Conservation (phyloP, 768 basidiomycete genomes). For the Termitomyces sp. region DNA sequence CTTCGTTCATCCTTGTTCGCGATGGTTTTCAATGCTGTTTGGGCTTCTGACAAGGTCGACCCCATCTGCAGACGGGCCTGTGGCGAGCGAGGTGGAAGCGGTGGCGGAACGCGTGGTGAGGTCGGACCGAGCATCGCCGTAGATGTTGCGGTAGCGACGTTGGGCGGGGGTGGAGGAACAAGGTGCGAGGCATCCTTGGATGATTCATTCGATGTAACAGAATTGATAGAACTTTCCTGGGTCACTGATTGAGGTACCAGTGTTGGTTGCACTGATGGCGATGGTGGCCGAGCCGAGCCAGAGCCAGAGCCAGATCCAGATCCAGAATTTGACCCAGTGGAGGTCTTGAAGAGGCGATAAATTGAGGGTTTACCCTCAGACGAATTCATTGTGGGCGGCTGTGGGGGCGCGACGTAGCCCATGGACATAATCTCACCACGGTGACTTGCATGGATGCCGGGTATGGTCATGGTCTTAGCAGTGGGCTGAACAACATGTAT, state of each 20-base stretch:
- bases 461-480: slow-evolving; percentile 81
- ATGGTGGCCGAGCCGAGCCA: slow-evolving; percentile 11
- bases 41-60: slow-evolving; percentile 31
- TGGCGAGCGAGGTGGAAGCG: slow-evolving; percentile 46
- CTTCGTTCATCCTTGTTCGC: slow-evolving; percentile 41
- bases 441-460: slow-evolving; percentile 82
- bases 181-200: slow-evolving; percentile 1
- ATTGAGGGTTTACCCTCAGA: slow-evolving; percentile 49
- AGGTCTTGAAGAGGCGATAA: slow-evolving; percentile 73
- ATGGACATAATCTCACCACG: slow-evolving; percentile 84
- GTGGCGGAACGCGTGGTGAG: slow-evolving; percentile 42
- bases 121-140: background rate
- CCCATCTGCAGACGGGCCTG: slow-evolving; percentile 22
- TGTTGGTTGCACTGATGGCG: slow-evolving; percentile 7
- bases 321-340: slow-evolving; percentile 22
- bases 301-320: slow-evolving; percentile 8
- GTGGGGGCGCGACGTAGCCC: slow-evolving; percentile 61
- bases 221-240: slow-evolving; percentile 10
- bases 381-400: slow-evolving; percentile 26
- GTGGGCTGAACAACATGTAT: slow-evolving; percentile 77
- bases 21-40: slow-evolving; percentile 56
- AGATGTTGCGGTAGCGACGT: background rate
- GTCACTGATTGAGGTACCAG: slow-evolving; percentile 2
- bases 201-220: background rate
- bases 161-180: background rate